Conservation (phyloP, 148 eudicot genomes). For the Amaranthus palmeri region DNA sequence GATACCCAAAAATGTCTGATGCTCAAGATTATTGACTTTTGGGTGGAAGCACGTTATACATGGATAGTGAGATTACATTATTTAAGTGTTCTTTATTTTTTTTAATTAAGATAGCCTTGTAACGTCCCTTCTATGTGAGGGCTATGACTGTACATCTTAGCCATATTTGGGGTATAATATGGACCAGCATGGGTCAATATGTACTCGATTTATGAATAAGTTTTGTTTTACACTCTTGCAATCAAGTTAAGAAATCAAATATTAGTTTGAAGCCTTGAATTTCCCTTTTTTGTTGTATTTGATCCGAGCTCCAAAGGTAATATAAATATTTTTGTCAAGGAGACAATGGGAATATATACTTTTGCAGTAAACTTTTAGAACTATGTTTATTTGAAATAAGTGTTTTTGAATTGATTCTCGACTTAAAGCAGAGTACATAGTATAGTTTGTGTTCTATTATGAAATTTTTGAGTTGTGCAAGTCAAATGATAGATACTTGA, state of each 20-base stretch:
- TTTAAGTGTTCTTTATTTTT: constrained; percentile 5
- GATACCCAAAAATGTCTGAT: constrained; percentile 56
- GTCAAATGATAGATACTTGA: neutral
- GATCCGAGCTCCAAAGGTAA: too few relatives aligned
- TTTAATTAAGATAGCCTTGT: neutral
- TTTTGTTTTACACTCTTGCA: too few relatives aligned
- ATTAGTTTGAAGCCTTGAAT: too few relatives aligned
- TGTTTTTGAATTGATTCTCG: neutral
- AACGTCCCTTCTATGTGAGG: neutral
- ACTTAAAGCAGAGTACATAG: neutral
- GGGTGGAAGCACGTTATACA: neutral
- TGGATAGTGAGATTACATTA: neutral
- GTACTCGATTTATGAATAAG: too few relatives aligned
- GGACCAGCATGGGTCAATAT: too few relatives aligned
- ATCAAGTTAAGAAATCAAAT: too few relatives aligned
- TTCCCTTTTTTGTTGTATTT: too few relatives aligned
- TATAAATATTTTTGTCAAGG: too few relatives aligned
- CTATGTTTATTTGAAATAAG: neutral
- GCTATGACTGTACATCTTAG: neutral
- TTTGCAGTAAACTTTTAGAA: neutral
- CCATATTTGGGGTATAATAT: too few relatives aligned
- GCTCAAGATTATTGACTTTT: constrained; percentile 25
- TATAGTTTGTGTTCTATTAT: neutral
- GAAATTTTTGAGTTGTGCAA: neutral
- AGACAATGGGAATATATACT: too few relatives aligned